These are phyloP conservation scores for Epichloe elymi DNA, from an alignment of 2,329 filamentous ascomycete species.

Conservation along the genomic window DNA sequence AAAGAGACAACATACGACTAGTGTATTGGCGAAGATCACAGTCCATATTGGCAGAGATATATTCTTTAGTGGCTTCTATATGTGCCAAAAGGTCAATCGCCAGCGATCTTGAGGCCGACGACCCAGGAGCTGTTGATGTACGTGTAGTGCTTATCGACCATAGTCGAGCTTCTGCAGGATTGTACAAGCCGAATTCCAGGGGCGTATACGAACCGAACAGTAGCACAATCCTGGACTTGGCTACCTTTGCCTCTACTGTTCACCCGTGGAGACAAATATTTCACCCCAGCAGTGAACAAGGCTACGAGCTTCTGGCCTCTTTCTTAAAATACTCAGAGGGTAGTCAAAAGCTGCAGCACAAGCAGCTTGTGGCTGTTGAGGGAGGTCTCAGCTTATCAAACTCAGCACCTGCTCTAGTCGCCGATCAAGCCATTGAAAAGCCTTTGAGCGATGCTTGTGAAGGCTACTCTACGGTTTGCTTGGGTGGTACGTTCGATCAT, in stretches of 20 bases:
- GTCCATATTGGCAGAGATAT: slow-evolving; percentile 60
- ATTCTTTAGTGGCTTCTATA: slow-evolving; percentile 63
- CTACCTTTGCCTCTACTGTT: slow-evolving; percentile 37
- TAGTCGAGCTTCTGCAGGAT: slow-evolving; percentile 18
- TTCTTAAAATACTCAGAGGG: slow-evolving; percentile 36
- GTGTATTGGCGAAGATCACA: slow-evolving; percentile 57
- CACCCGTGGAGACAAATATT: slow-evolving; percentile 54
- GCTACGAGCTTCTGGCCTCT: slow-evolving; percentile 40
- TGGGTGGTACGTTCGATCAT: slow-evolving; percentile 94
- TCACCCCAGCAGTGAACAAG: slow-evolving; percentile 50
- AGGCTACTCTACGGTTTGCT: slow-evolving; percentile 40
- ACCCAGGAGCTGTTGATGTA: slow-evolving; percentile 59
- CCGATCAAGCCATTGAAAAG: neutral
- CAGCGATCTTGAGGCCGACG: slow-evolving; percentile 41
- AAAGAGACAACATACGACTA: slow-evolving; percentile 22
- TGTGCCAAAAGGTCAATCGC: slow-evolving; percentile 51
- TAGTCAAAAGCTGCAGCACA: slow-evolving; percentile 32
- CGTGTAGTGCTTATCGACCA: slow-evolving; percentile 63
- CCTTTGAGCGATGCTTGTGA: slow-evolving; percentile 1
- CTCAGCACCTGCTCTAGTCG: neutral
- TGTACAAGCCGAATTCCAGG: slow-evolving; percentile 19
- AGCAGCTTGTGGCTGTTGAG: slow-evolving; percentile 37
- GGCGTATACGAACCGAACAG: slow-evolving; percentile 29
- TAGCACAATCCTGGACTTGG: slow-evolving; percentile 35
- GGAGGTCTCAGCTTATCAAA: slow-evolving; percentile 35